Evolutionary conservation across 2,329 filamentous ascomycete genomes (phyloP).

Genomic region (Microdochium paspali): DNA sequence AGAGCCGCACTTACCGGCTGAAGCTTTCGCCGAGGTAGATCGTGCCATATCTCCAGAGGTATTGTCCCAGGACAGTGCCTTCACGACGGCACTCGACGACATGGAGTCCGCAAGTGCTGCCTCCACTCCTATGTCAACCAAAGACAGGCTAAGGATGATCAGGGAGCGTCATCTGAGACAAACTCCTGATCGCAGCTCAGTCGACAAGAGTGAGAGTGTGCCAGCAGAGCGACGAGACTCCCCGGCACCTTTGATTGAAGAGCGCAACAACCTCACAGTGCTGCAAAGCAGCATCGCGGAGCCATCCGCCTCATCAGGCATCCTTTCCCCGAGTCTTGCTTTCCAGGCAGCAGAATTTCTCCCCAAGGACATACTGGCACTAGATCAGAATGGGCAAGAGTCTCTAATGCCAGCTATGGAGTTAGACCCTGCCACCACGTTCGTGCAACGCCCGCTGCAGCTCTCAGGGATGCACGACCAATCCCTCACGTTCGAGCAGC

Average conservation of each 20-base stretch:
- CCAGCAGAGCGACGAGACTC: neutral
- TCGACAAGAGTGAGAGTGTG: neutral
- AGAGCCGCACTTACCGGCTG: neutral
- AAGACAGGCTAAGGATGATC: constrained; percentile 14
- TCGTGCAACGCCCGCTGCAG: neutral
- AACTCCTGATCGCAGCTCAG: neutral
- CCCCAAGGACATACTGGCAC: neutral
- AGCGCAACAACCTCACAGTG: neutral
- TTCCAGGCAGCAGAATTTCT: neutral
- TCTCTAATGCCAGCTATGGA: neutral
- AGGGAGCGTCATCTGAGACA: constrained; percentile 10
- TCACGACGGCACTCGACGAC: constrained; percentile 1
- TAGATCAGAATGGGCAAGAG: neutral
- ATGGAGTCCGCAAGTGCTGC: constrained; percentile 11
- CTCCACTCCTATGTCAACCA: constrained; percentile 8
- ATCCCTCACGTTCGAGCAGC: neutral
- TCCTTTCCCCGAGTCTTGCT: neutral
- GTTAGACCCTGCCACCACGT: neutral
- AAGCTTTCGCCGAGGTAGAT: neutral
- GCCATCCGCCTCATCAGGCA: neutral
- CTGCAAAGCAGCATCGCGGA: neutral
- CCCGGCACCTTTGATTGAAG: neutral
- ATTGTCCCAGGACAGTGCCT: constrained; percentile 1
- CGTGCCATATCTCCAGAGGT: neutral
- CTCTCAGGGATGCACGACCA: neutral